Percentiles rank a stretch among this genome's conserved stretches.
These are phyloP conservation scores for Sporothrix humicola DNA, from an alignment of 2,329 filamentous ascomycete species.

Conservation along the genomic window DNA sequence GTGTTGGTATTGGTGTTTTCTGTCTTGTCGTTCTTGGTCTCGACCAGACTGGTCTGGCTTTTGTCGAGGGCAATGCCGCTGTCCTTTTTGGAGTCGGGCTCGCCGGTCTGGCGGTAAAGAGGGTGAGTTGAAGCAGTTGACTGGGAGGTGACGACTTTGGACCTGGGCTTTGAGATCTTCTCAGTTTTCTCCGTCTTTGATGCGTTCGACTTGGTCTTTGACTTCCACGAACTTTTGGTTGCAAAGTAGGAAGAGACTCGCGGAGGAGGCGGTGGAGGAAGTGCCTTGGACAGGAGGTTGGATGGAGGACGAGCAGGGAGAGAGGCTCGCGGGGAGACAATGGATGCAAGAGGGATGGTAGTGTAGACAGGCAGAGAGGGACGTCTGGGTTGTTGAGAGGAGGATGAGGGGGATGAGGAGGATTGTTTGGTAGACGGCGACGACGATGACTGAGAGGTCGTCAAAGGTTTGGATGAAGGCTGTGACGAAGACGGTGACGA, in stretches of 20 bases:
- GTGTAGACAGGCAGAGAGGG: constrained; percentile 7
- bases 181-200: not conserved
- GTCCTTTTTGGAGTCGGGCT: constrained; percentile 34
- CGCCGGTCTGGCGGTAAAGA: constrained; percentile 6
- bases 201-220: not conserved
- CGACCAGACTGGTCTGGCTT: constrained; percentile 8
- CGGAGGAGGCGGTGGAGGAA: constrained; percentile 1
- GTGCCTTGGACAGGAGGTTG: constrained; percentile 1
- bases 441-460: not conserved
- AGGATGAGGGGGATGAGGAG: not conserved
- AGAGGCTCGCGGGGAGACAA: constrained; percentile 5
- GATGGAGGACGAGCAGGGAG: not conserved
- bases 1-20: not conserved
- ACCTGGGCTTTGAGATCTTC: not conserved
- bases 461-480: not conserved
- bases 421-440: not conserved
- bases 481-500: not conserved
- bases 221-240: constrained; percentile 1
- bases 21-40: not conserved
- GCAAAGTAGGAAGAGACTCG: constrained; percentile 20
- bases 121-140: constrained; percentile 10
- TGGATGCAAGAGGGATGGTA: constrained; percentile 16
- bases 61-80: constrained; percentile 33
- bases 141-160: not conserved
- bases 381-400: not conserved